These are phyloP conservation scores for Fusarium keratoplasticum DNA, from an alignment of 2,329 filamentous ascomycete genomes.

Conservation along the genomic window DNA sequence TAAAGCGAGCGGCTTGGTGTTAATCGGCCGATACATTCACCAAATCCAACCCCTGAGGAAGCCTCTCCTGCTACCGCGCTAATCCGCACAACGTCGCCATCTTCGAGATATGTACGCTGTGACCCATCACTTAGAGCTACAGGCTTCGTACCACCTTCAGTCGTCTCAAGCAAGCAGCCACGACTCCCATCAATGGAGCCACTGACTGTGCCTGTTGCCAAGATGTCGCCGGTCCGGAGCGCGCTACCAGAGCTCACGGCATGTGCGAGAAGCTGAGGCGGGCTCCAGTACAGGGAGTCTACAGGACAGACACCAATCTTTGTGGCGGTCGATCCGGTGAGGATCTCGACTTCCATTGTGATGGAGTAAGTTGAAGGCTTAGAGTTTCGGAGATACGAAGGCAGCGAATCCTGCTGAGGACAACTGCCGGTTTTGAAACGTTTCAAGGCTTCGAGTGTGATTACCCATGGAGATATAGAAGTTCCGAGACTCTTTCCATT, in stretches of 20 bases:
- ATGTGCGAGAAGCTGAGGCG: conserved; percentile 25
- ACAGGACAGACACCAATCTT: conserved; percentile 7
- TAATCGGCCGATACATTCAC: conserved; percentile 48
- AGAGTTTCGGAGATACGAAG: conserved; percentile 49
- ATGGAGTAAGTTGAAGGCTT: conserved; percentile 52
- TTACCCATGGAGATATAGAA: conserved; percentile 70
- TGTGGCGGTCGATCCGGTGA: conserved; percentile 22
- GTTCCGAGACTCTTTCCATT: conserved; percentile 72
- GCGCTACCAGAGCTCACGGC: conserved; percentile 25
- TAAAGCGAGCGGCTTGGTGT: neutral
- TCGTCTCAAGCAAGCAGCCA: conserved; percentile 56
- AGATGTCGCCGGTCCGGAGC: conserved; percentile 49
- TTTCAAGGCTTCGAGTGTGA: conserved; percentile 70
- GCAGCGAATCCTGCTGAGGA: neutral
- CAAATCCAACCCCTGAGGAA: conserved; percentile 57
- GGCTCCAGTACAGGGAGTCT: conserved; percentile 20
- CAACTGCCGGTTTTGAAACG: conserved; percentile 58
- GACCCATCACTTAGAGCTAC: conserved; percentile 45
- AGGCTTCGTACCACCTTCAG: conserved; percentile 49
- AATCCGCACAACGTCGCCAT: conserved; percentile 54
- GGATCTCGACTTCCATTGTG: conserved; percentile 44
- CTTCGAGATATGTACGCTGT: conserved; percentile 51
- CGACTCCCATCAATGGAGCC: conserved; percentile 48
- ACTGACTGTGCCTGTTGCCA: conserved; percentile 57
- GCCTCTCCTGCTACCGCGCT: conserved; percentile 53